A percentile compares a stretch with the other conserved stretches of the same genome.
Conservation (phyloP, 208 protist genomes). For the Crithidia brevicula region DNA sequence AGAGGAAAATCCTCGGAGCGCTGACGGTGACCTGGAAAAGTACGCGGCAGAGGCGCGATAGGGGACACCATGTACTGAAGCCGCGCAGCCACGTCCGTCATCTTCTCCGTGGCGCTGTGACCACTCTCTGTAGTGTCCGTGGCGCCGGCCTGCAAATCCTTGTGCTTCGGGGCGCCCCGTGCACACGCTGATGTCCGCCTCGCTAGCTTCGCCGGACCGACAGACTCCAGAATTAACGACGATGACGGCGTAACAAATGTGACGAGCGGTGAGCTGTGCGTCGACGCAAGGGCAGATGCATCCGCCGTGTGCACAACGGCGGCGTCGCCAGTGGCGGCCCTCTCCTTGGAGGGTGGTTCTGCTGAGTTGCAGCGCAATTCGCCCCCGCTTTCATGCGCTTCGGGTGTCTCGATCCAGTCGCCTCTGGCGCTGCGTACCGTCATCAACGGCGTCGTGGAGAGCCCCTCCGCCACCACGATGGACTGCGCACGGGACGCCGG, state of each 20-base stretch:
- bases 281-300: not conserved
- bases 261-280: not conserved
- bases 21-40: conserved; percentile 1
- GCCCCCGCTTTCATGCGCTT: not conserved
- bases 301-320: not conserved
- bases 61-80: conserved; percentile 19
- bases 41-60: conserved; percentile 6
- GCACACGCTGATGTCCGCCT: not conserved
- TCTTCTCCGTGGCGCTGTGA: conserved; percentile 21
- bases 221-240: not conserved
- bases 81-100: not conserved
- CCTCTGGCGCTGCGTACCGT: not conserved
- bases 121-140: conserved; percentile 20
- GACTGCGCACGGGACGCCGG: not conserved
- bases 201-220: not conserved
- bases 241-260: not conserved
- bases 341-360: not conserved
- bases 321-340: not conserved
- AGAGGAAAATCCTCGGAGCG: conserved; percentile 23
- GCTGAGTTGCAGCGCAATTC: not conserved
- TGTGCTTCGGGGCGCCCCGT: not conserved
- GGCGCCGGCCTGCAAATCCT: conserved; percentile 8
- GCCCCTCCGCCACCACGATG: not conserved
- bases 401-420: not conserved
- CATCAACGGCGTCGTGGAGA: not conserved